Evolutionary conservation across 306 rosid species (phyloP), one percentile per base, ranked within the genome.

Genomic region (Quercus aquifolioides): DNA sequence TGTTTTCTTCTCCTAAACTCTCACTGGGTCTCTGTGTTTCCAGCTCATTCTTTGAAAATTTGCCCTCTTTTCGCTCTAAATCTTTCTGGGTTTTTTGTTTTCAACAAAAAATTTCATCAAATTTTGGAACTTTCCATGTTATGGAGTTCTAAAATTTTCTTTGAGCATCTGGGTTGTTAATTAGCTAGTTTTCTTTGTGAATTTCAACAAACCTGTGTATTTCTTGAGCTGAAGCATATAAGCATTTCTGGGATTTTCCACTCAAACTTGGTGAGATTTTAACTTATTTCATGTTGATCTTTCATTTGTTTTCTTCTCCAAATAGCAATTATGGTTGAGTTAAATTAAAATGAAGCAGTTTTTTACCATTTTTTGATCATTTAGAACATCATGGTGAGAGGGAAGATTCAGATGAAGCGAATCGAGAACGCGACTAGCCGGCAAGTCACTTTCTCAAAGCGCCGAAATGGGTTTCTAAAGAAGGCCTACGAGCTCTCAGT

Each of bases 401-500:
- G 94, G 67, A 91, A 89, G 85, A 67, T 89, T 73, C 71, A 91
- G 81, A 81, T 91, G 89, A 88, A 84, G 76, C 67, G 73, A 69
- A 91, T 91, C 6, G 96, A 91, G 77, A 82, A 91, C 55, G 80
- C 82, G 7, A 78, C 84, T 3, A 91, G 73, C 75, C 79, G 96
- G 54, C 93, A 89, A 76, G 97, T 88, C 74, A 88, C 94, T 0
- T 90, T 92, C 73, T 82, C 92, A 3, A 90, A 92, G 85, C 85
- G 94, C 13, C 33, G 89, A 83, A 83, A 33, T 26, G 97, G 97
- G 63, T 78, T 88, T 55, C 62, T 91, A 63, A 91, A 89, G 89
- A 91, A 91, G 52, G 96, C 96, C 18, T 71, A 58, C 55, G 97
- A 92, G 82, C 89, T 92, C 56, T 90, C 92, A 0, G 89, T 92